Conservation (phyloP, 371 early-diverging fungal species). For the Entomophthora muscae region DNA sequence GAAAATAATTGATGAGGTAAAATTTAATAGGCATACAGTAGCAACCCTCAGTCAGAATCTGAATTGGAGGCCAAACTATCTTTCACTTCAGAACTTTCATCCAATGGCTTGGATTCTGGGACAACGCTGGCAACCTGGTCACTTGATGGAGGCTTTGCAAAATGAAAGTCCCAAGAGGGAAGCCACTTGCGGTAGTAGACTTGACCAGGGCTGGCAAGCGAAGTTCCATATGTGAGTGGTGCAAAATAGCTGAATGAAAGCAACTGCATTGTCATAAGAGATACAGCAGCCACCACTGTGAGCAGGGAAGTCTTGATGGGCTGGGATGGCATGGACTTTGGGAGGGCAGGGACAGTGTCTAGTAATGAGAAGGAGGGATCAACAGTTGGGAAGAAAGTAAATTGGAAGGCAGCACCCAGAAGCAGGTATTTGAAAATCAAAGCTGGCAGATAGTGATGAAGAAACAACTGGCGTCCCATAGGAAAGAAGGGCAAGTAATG, state of each 20-base stretch:
- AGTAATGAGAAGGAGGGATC: slow-evolving; percentile 16
- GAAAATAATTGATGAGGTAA: no score
- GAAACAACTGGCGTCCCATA: slow-evolving; percentile 87
- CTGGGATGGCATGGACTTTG: background rate
- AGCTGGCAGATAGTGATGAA: slow-evolving; percentile 95
- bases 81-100: no score
- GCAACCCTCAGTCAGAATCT: no score
- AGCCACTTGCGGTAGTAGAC: slow-evolving; percentile 50
- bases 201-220: slow-evolving; percentile 29
- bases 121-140: no score
- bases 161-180: slow-evolving; percentile 66
- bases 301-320: slow-evolving; percentile 11
- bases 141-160: slow-evolving; percentile 37
- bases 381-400: slow-evolving; percentile 34
- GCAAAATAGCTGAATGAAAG: slow-evolving; percentile 35
- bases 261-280: slow-evolving; percentile 25
- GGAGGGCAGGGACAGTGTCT: background rate
- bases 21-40: no score
- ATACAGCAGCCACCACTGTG: slow-evolving; percentile 19
- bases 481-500: slow-evolving; percentile 94
- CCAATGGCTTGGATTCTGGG: no score
- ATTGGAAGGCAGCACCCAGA: slow-evolving; percentile 43
- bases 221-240: slow-evolving; percentile 46
- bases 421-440: slow-evolving; percentile 62
- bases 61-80: no score